Evolutionary conservation across 306 rosid genomes (phyloP), one percentile per base, ranked within the genome.

Genomic region (Hippophae rhamnoides): DNA sequence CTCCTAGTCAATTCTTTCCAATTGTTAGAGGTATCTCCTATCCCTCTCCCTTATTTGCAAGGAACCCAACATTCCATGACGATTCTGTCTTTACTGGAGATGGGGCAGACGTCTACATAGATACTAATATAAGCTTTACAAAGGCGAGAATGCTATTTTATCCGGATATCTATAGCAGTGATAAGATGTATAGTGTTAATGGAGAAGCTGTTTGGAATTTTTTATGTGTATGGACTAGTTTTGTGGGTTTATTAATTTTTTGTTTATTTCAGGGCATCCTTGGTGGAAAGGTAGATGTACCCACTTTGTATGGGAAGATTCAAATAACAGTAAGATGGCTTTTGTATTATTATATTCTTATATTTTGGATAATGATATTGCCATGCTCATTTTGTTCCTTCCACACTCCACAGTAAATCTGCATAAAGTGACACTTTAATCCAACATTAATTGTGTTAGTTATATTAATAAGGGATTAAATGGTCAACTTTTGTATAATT

Each of bases 91-190:
- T 92, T 70, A 46, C 63, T 71, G 77, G 96, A 69, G 96, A 92
- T 43, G 96, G 99, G 48, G 94, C 89, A 58, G 90, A 92, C 77
- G 73, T 92, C 43, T 88, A 85, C 58, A 95, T 92, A 65, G 89
- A 92, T 48, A 82, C 95, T 60, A 88, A 80, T 65, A 86, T 92
- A 72, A 85, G 95, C 88, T 86, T 92, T 82, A 92, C 96, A n/a
- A 86, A 88, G 75, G 99, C 84, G 69, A 80, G 84, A 62, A 61
- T 48, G 43, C 61, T 59, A 69, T 55, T 54, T 55, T 38, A 27
- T 56, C 40, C 60, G 41, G 43, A 45, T 61, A 57, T 57, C 42
- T 56, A 51, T 67, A 41, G 51, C 47, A 55, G 41, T 27, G 63
- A 55, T 27, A 47, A 51, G 54, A 27, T 57, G 6, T 8, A 9